Evolutionary conservation across 2,329 filamentous ascomycete genomes (phyloP), one percentile per base, ranked within the genome.

Genomic region (Talaromyces marneffei): DNA sequence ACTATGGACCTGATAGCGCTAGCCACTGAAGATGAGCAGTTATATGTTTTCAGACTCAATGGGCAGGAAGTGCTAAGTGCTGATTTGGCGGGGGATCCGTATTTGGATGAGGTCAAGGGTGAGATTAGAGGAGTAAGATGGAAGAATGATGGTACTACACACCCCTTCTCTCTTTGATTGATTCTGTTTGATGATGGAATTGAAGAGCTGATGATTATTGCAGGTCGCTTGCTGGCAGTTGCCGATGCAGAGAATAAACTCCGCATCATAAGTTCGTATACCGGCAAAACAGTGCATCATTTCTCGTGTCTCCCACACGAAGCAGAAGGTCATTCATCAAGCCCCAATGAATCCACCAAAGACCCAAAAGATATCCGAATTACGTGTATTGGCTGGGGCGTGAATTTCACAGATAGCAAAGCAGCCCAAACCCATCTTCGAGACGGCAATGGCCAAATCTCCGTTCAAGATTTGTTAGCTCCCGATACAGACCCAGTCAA

Each of bases 191-290:
- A 16, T 44, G n/a, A 23, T 54, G 12, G 27, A 14, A 25, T 46
- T 4, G 39, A n/a, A 12, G n/a, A 33, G n/a, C 54, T 62, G 16
- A 62, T 35, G 53, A 31, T n/a, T 33, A 10, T 18, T 25, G 31
- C 33, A 75, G 73, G 73, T 25, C 88, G 90, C 64, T 86, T 91
- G 44, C 82, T 97, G 59, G 91, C 91, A 14, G 85, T 94, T 14
- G 91, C 87, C 50, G 96, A 91, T 86, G 91, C 85, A 66, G 91
- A 96, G 77, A 89, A 90, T 29, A 84, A 84, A 6, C 85, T 94
- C 20, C 86, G 91, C 62, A 77, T 96, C 37, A 83, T 93, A 72
- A 89, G 89, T 63, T 78, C 91, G 23, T 91, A 94, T 72, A 92
- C 86, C 67, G 89, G 87, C 73, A 96, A 93, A 75, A 85, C 88